Evolutionary conservation across 805 yeast species (phyloP).

Genomic region (Tetrapisispora arboricola): DNA sequence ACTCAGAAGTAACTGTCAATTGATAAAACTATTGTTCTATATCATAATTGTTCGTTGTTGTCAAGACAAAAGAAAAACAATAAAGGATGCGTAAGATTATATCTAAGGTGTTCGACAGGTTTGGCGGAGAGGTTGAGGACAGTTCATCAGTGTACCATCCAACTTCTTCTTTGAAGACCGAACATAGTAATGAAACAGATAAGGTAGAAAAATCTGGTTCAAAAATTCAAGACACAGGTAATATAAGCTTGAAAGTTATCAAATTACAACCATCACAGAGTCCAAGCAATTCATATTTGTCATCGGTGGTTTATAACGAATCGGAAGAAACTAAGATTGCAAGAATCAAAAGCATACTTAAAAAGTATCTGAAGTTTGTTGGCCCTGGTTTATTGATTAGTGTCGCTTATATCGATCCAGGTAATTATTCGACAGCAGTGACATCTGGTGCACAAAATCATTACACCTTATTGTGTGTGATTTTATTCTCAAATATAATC

Average conservation of each 20-base stretch:
- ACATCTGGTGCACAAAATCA: constrained; percentile 76
- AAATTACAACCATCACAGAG: background rate
- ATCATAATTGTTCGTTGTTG: no score
- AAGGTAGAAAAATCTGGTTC: no score
- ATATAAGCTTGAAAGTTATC: background rate
- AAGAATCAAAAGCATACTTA: constrained; percentile 14
- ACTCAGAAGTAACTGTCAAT: no score
- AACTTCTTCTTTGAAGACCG: no score
- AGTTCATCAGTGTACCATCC: no score
- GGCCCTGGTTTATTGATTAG: constrained; percentile 87
- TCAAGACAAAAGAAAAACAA: no score
- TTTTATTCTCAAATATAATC: constrained; percentile 68
- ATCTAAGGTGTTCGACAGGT: no score
- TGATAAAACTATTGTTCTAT: no score
- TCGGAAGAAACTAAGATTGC: background rate
- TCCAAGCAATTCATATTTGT: background rate
- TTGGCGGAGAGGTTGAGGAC: no score
- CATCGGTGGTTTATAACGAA: background rate
- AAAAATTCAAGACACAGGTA: no score
- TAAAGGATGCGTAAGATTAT: no score
- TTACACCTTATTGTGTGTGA: constrained; percentile 61
- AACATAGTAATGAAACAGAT: no score
- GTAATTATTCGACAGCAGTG: constrained; percentile 84
- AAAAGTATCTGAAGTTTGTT: constrained; percentile 55
- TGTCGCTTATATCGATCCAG: constrained; percentile 92